A percentile compares a stretch with the other conserved stretches of the same genome.
Evolutionary conservation across 192 early-diverging fungal genomes (phyloP).

Genomic region (Entrophospora sp.): DNA sequence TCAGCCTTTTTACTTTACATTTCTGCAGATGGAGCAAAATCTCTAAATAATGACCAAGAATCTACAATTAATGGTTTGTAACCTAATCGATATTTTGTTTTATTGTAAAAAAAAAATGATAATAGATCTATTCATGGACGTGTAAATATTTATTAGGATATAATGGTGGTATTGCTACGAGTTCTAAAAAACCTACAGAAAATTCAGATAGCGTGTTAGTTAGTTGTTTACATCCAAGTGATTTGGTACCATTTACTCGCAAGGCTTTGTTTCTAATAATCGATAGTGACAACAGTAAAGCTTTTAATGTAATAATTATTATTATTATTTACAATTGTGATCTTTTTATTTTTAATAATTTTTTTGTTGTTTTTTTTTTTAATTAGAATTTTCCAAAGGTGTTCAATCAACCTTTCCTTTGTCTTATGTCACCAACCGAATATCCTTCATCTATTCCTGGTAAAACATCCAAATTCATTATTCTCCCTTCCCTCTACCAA

Average conservation of each 20-base stretch:
- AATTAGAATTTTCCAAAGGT: conserved; percentile 70
- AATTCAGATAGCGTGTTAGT: conserved; percentile 38
- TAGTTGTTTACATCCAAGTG: conserved; percentile 81
- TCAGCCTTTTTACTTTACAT: conserved; percentile 81
- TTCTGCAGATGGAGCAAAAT: conserved; percentile 73
- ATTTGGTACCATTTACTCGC: conserved; percentile 88
- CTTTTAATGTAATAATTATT: conserved; percentile 60
- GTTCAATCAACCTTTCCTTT: conserved; percentile 81
- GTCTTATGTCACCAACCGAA: conserved; percentile 80
- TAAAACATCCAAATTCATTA: conserved; percentile 20
- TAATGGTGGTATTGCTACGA: conserved; percentile 67
- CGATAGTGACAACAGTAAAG: conserved; percentile 81
- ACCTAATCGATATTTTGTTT: not conserved
- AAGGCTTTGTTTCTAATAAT: conserved; percentile 92
- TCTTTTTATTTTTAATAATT: not conserved
- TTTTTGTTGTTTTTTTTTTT: not conserved
- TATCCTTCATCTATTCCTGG: conserved; percentile 79
- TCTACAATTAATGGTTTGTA: conserved; percentile 31
- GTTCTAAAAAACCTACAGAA: conserved; percentile 52
- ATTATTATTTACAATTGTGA: no score
- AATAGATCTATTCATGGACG: not conserved
- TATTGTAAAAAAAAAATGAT: not conserved
- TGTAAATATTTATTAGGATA: conserved; percentile 41
- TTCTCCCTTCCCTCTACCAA: no score
- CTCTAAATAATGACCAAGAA: conserved; percentile 34